Evolutionary conservation across 768 basidiomycete species (phyloP), one percentile per base, ranked within the genome.

Genomic region (Pilatotrama ljubarskyi): DNA sequence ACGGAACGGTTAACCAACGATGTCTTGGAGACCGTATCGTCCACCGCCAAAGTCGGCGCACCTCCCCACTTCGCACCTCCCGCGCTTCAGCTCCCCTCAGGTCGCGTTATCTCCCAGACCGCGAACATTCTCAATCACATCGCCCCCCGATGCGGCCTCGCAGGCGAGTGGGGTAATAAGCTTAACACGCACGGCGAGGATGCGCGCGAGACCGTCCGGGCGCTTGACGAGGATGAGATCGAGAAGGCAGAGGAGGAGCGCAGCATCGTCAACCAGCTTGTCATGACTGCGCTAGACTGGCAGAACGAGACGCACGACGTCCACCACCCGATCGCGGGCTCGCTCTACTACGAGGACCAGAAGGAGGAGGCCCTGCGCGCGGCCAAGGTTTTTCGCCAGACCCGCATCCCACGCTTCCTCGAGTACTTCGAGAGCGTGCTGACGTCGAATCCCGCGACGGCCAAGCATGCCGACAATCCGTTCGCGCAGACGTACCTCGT

Each of bases 11-110:
- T 40, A 55, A 5, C 25, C 2, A 63, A n/a, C n/a, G n/a, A 49
- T 18, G 51, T 71, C 24, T 43, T 70, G 13, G 18, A 55, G 7
- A 58, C 52, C 20, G 66, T 73, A 59, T 62, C 62, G 17, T 41
- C 64, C 24, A 49, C 66, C 48, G 26, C 44, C 13, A 66, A 63
- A 35, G 43, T 54, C 42, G 67, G 64, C n/a, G 43, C 58, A 29
- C 70, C 74, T 10, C 71, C 74, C 3, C 70, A 75, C 37, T 77
- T 79, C 62, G 78, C 78, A 6, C 76, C 76, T 14, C 80, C 80
- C 2, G 68, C 76, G 4, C 72, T 81, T 43, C 67, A 73, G 58
- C 56, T 69, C 17, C 67, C 70, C 38, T 67, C 65, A 1, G 74
- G 72, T 22, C 62, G 61, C 10, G 56, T 70, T 40, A 20, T 78